Evolutionary conservation across 345 rosid species (phyloP).

Genomic region (Combretum micranthum): DNA sequence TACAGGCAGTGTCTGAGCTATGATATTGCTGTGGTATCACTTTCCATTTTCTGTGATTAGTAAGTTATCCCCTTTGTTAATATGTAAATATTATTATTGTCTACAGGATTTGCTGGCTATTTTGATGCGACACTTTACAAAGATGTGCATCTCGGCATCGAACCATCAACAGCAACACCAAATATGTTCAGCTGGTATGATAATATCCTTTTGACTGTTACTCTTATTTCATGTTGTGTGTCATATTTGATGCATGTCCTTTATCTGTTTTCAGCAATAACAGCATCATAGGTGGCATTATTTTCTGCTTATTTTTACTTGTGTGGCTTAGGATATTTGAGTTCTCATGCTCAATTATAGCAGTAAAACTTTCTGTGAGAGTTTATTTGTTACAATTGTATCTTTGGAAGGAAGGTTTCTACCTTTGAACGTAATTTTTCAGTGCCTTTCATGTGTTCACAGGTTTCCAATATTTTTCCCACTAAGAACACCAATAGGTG

Average conservation of each 20-base stretch:
- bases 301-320: not conserved
- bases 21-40: too few relatives aligned
- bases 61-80: too few relatives aligned
- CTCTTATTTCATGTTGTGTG: not conserved
- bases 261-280: slow-evolving; percentile 1
- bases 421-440: too few relatives aligned
- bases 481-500: slow-evolving; percentile 61
- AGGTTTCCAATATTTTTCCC: slow-evolving; percentile 99
- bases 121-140: slow-evolving; percentile 86
- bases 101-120: slow-evolving; percentile 87
- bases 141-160: slow-evolving; percentile 95
- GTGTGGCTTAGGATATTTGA: not conserved
- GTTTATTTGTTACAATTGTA: too few relatives aligned
- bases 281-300: not conserved
- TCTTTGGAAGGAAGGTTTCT: too few relatives aligned
- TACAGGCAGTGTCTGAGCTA: too few relatives aligned
- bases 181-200: slow-evolving; percentile 98
- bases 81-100: not conserved
- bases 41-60: too few relatives aligned
- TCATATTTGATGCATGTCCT: not conserved
- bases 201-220: not conserved
- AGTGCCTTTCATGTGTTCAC: slow-evolving; percentile 5
- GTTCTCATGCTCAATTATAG: not conserved
- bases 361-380: too few relatives aligned
- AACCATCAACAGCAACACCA: slow-evolving; percentile 86